Evolutionary conservation across 202 grass and related monocot genomes (phyloP).

Genomic region (Bolboschoenoplectus hybrid): DNA sequence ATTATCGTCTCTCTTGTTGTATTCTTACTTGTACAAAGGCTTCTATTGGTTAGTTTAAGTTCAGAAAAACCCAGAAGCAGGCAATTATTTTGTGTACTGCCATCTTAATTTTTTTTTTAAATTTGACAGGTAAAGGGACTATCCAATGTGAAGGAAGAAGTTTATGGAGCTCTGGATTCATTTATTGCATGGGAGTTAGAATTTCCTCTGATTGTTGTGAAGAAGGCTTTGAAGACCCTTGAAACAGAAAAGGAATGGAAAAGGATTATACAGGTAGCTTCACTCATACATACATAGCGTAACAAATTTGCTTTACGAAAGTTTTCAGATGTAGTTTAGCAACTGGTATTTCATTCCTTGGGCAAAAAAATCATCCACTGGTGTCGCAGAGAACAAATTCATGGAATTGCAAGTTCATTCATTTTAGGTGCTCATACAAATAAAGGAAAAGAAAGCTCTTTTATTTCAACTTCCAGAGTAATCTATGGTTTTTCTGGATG

Average conservation of each 20-base stretch:
- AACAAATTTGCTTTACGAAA: constrained; percentile 9
- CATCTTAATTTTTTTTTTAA: background rate
- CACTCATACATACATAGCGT: background rate
- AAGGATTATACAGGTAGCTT: constrained; percentile 85
- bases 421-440: background rate
- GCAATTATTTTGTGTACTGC: constrained; percentile 12
- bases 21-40: constrained; percentile 2
- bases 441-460: background rate
- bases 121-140: constrained; percentile 72
- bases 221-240: constrained; percentile 88
- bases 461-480: background rate
- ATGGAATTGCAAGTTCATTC: constrained; percentile 6
- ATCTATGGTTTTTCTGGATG: constrained; percentile 14
- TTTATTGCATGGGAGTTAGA: constrained; percentile 98
- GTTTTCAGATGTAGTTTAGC: background rate
- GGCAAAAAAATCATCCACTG: background rate
- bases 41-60: background rate
- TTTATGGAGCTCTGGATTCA: constrained; percentile 95
- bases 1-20: constrained; percentile 16
- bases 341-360: constrained; percentile 1
- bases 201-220: constrained; percentile 93
- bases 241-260: constrained; percentile 96
- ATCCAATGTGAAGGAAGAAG: constrained; percentile 96
- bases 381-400: background rate
- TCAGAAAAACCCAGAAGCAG: background rate